These are phyloP conservation scores for Begonia loranthoides DNA, from an alignment of 306 rosid species.

Conservation along the genomic window DNA sequence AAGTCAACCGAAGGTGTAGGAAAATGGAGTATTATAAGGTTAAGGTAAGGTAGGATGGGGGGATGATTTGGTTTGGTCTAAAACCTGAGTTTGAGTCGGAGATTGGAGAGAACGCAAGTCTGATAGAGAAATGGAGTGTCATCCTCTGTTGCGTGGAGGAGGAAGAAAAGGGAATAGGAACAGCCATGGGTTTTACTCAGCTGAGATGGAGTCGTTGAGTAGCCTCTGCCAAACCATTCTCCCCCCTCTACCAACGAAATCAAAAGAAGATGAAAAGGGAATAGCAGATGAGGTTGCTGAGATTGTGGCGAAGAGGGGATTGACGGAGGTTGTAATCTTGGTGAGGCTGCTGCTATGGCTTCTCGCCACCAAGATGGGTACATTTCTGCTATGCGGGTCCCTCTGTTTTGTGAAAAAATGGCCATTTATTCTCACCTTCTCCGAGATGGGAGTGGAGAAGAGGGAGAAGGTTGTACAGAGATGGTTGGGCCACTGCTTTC, in stretches of 20 bases:
- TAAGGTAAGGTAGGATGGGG: no score
- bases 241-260: constrained; percentile 39
- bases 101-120: background rate
- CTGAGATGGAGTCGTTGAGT: constrained; percentile 46
- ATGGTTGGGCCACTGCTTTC: constrained; percentile 37
- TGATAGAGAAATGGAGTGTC: constrained; percentile 27
- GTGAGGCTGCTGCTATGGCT: constrained; percentile 40
- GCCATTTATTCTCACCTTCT: constrained; percentile 54
- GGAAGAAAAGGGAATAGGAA: constrained; percentile 12
- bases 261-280: background rate
- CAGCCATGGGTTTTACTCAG: constrained; percentile 33
- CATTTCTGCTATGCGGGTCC: constrained; percentile 55
- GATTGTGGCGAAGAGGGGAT: constrained; percentile 20
- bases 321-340: constrained; percentile 37
- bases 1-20: no score
- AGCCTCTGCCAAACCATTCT: constrained; percentile 54
- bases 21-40: no score
- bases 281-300: constrained; percentile 24
- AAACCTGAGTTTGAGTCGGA: no score
- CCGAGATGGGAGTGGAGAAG: constrained; percentile 31
- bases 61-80: no score
- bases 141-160: constrained; percentile 51
- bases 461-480: constrained; percentile 52
- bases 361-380: constrained; percentile 43
- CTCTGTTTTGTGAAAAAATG: constrained; percentile 32